Evolutionary conservation across 352 stramenopile species (phyloP), one percentile per base, ranked within the genome.

Genomic region (Pythium phragmitis): DNA sequence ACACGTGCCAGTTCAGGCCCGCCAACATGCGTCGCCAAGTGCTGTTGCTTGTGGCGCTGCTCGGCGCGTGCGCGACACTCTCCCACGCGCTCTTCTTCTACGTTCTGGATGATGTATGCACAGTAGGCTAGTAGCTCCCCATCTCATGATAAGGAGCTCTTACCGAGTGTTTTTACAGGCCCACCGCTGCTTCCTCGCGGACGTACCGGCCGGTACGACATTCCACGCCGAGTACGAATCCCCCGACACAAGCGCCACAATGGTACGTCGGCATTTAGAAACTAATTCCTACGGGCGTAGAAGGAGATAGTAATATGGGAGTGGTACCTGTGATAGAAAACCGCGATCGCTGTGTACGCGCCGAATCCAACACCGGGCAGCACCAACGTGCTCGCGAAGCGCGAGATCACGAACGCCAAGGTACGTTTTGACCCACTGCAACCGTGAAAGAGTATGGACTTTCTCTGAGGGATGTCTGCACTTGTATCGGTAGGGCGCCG

Each of bases 161-260:
- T 7, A 46, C 16, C 2, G 43, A 1, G 9, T 41, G 34, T 53
- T 7, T n/a, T 6, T 68, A 11, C 30, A 93, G 80, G 71, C 74
- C 30, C 75, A 91, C 62, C 81, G 84, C 37, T 96, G 87, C 69
- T 96, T 93, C 37, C 68, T 94, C 28, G 71, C 85, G 33, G 85
- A 94, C 66, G 72, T 95, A n/a, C 86, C 87, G 1, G 74, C 74
- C 12, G 65, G 75, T n/a, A 96, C 87, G 28, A 72, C 81, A 39
- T 82, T 96, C 67, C 82, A 84, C 51, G 84, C 77, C 26, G 81
- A 92, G 65, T 96, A 93, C 48, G 79, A 94, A 59, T 94, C 87
- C 30, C 87, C 86, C n/a, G 87, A 96, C 67, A 91, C 85, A 42
- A 88, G 72, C 3, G 77, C 89, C 47, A 80, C 78, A 17, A 84